These are phyloP conservation scores for Cornus controversa DNA, from an alignment of 148 eudicot species.

Conservation along the genomic window DNA sequence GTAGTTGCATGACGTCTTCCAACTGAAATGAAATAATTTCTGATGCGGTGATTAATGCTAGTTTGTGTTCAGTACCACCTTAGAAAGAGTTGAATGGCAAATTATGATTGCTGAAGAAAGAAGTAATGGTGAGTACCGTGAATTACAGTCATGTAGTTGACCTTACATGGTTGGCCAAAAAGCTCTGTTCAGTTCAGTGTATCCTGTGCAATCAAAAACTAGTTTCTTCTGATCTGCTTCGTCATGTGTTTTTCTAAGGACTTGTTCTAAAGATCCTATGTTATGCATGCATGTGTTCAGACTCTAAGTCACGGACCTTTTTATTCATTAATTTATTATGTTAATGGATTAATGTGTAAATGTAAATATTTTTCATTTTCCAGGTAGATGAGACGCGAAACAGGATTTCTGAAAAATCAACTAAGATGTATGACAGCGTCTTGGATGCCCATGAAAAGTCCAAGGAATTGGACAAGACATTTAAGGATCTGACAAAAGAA, in stretches of 20 bases:
- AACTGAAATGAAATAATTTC: background rate
- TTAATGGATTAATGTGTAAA: background rate
- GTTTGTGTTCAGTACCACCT: background rate
- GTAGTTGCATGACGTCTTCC: background rate
- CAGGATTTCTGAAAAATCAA: conserved; percentile 68
- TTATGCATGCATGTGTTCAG: background rate
- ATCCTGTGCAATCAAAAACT: background rate
- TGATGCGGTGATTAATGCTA: background rate
- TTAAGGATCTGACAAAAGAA: conserved; percentile 81
- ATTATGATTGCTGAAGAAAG: background rate
- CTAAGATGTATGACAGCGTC: conserved; percentile 63
- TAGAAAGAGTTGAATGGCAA: background rate
- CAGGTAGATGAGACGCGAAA: conserved; percentile 83
- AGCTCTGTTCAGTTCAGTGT: background rate
- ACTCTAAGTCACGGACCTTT: background rate
- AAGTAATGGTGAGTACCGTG: background rate
- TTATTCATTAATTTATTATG: background rate
- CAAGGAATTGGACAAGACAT: conserved; percentile 75
- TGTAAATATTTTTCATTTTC: conserved; percentile 18
- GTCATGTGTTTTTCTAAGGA: background rate
- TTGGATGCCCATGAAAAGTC: conserved; percentile 77
- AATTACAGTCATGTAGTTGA: background rate
- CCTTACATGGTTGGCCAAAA: background rate
- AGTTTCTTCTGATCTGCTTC: background rate
- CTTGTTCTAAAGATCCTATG: background rate